Conservation (phyloP, 164 flowering plant genomes). For the Stephania japonica region DNA sequence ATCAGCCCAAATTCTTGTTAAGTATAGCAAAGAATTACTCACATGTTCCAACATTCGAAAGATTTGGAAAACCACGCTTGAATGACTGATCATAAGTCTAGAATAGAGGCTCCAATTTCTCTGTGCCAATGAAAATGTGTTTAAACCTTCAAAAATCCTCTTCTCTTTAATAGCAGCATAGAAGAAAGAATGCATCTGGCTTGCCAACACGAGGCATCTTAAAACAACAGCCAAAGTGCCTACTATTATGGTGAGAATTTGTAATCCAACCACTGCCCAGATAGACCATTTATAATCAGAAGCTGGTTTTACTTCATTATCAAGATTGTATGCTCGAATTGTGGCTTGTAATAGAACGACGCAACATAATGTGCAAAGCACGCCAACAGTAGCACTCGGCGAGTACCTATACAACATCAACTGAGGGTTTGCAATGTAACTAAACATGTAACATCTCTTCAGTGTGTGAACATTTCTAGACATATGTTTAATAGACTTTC, state of each 20-base stretch:
- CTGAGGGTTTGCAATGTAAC: neutral
- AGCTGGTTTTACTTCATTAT: neutral
- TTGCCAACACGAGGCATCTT: neutral
- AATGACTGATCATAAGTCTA: neutral
- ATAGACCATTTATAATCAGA: slow-evolving; percentile 12
- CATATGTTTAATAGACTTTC: neutral
- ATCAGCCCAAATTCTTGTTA: neutral
- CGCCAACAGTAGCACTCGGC: neutral
- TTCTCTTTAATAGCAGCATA: too few relatives aligned
- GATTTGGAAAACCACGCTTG: neutral
- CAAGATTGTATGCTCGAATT: neutral
- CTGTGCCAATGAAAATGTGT: neutral
- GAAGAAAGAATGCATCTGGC: neutral
- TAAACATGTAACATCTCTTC: neutral
- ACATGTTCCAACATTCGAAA: neutral
- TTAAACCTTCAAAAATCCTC: neutral
- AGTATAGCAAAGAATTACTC: neutral
- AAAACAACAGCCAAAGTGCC: neutral
- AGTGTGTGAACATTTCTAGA: neutral
- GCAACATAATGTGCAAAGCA: neutral
- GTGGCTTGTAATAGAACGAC: neutral
- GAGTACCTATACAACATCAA: neutral
- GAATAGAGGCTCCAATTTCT: neutral
- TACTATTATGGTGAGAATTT: neutral
- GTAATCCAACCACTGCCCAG: neutral